Base-by-base conservation (phyloP, 345 rosid species). In the Pugionium dolabratum region DNA sequence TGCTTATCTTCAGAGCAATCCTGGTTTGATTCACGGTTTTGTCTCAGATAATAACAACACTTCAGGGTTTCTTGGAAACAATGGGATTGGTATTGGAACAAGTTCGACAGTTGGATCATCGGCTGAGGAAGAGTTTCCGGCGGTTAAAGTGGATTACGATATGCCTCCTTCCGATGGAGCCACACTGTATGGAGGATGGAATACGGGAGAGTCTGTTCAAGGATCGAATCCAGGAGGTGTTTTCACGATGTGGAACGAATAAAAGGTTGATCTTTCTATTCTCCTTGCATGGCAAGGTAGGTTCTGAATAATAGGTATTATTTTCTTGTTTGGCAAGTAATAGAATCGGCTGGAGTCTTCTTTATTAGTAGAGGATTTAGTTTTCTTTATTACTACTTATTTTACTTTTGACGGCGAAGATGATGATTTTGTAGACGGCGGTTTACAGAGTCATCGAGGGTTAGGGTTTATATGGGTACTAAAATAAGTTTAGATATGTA, bases 181-280 rank as follows among this genome's bases (percentile, higher is more conserved):
- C 52, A 63, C 69, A 48, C 86, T 82, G 18, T 90, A 86, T 18
- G 89, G 85, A 9, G 84, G 73, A 59, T 87, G 99, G 96, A 80
- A 85, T 6, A 78, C 75, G 1, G 95, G 80, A 5, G 96, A 86
- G 4, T 72, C 97, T 6, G 86, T 73, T 73, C 87, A 83, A 35
- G 96, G 95, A 33, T 75, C 96, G 27, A 91, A 85, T 79, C 81
- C 88, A 4, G 82, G 87, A 18, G 80, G 85, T 7, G 81, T 81
- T 62, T 94, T 85, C 58, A 81, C 99, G 25, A 94, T 84, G 93
- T 94, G 99, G 97, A 91, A 87, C 53, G 96, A 85, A 33, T 90
- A 65, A 84, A 54, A 40, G 50, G 5, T 9, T 8, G 5, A 1
- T 7, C 6, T 40, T 0, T 36, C 4, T 57, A 39, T 60, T 18